Evolutionary conservation across 1,139 yeast species (phyloP), one percentile per base, ranked within the genome.

Genomic region (Kurtzmaniella natalensis): DNA sequence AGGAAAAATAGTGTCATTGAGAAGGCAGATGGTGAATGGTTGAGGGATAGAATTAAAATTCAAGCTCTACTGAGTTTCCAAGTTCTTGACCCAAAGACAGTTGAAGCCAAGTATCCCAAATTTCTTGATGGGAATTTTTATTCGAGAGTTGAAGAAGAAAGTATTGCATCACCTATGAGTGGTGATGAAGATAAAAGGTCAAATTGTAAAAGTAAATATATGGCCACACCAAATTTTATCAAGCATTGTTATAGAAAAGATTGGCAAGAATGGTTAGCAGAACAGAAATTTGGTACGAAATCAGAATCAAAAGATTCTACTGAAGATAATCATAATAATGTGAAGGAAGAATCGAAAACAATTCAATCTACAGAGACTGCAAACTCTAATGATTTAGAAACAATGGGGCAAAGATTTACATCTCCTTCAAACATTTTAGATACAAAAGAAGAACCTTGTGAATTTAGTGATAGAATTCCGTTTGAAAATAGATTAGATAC

Each of bases 181-280:
- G n/a, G n/a, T n/a, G n/a, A n/a, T n/a, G n/a, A n/a, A n/a, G n/a
- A n/a, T n/a, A n/a, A n/a, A n/a, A n/a, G n/a, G n/a, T n/a, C n/a
- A n/a, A n/a, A n/a, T n/a, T n/a, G n/a, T n/a, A n/a, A n/a, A n/a
- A n/a, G n/a, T n/a, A 23, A 23, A 23, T 23, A 23, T 23, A 10
- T 23, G 16, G 20, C 28, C 3, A 32, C 34, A 6, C 34, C 34
- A 11, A 20, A 27, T 17, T 32, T 32, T 16, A 22, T 32, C 15
- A 15, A 27, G n/a, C 26, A 32, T 10, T 9, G 11, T 4, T 15
- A 13, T 17, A 17, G 29, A 18, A 13, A 10, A 17, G 29, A 26
- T 7, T 26, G 29, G 29, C 16, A 26, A 18, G 26, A 10, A 10
- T 23, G 26, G 26, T 23, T 14, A 16, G 26, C 26, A 23, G 26